Conservation (phyloP, 2,329 filamentous ascomycete species). For the Penicillium sp. region DNA sequence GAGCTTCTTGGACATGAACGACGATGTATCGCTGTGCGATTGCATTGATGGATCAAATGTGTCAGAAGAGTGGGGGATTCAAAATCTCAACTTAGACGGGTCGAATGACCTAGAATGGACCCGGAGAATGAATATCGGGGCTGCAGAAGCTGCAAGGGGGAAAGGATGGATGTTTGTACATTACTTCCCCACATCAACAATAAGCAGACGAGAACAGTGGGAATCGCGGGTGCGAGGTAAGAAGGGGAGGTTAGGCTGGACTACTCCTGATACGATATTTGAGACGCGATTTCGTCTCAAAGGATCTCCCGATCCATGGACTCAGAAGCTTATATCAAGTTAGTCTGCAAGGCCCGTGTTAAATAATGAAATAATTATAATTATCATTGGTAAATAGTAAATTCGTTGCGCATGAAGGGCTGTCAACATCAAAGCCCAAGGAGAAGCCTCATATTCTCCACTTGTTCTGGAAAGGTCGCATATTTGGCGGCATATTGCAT, state of each 20-base stretch:
- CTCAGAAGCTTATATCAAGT: constrained; percentile 21
- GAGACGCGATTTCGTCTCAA: constrained; percentile 28
- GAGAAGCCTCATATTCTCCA: constrained; percentile 18
- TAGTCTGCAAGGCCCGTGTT: constrained; percentile 1
- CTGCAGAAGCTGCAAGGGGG: constrained; percentile 19
- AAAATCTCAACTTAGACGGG: constrained; percentile 27
- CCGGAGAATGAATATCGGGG: constrained; percentile 24
- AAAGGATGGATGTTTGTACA: constrained; percentile 27
- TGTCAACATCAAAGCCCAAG: constrained; percentile 9
- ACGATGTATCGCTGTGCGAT: constrained; percentile 28
- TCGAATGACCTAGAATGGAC: constrained; percentile 29
- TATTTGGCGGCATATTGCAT: constrained; percentile 18
- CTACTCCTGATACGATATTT: constrained; percentile 26
- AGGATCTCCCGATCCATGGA: constrained; percentile 30
- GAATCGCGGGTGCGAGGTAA: constrained; percentile 27
- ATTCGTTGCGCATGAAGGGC: neutral
- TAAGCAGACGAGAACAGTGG: constrained; percentile 26
- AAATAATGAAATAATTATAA: constrained; percentile 10
- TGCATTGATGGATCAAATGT: constrained; percentile 31
- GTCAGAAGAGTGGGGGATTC: constrained; percentile 29
- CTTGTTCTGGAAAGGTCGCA: constrained; percentile 18
- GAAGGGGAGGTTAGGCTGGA: constrained; percentile 27
- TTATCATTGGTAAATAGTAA: neutral
- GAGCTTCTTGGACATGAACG: constrained; percentile 28
- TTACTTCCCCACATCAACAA: constrained; percentile 25